Evolutionary conservation across 371 early-diverging fungal genomes (phyloP).

Genomic region (Coemansia sp.): DNA sequence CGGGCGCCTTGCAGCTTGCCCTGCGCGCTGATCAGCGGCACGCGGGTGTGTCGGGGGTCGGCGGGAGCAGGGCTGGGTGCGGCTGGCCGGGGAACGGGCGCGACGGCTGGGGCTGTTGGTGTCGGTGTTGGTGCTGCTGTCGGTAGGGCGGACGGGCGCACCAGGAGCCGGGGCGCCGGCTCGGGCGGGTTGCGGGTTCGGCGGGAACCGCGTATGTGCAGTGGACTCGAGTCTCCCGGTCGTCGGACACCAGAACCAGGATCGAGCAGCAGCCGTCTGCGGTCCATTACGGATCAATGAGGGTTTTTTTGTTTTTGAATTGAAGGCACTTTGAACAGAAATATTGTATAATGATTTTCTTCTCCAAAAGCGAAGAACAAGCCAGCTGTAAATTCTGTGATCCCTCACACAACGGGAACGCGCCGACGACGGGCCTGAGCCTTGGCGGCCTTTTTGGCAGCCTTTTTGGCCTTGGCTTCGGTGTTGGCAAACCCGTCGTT

Average conservation of each 20-base stretch:
- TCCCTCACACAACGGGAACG: conserved; percentile 8
- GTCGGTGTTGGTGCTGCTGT: neutral
- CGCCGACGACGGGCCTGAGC: conserved; percentile 45
- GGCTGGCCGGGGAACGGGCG: neutral
- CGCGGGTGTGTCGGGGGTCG: neutral
- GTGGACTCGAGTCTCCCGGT: neutral
- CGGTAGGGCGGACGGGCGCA: conserved; percentile 10
- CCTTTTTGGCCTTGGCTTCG: conserved; percentile 40
- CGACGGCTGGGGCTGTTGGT: neutral
- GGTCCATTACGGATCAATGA: too few species aligned
- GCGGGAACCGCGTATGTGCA: too few species aligned
- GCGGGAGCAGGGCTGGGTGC: too few species aligned
- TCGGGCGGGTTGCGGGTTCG: neutral
- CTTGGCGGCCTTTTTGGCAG: conserved; percentile 38
- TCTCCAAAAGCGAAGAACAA: neutral
- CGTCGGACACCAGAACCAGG: neutral
- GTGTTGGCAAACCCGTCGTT: conserved; percentile 6
- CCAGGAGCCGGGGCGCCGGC: conserved; percentile 26
- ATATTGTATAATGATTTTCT: neutral
- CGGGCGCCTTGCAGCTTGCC: conserved; percentile 19
- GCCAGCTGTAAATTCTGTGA: neutral
- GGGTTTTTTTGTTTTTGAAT: neutral
- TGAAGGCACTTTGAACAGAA: neutral
- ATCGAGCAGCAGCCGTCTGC: conserved; percentile 9
- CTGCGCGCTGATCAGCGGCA: conserved; percentile 10